Base-by-base conservation (phyloP, 805 yeast genomes). In the Ogataea polymorpha region DNA sequence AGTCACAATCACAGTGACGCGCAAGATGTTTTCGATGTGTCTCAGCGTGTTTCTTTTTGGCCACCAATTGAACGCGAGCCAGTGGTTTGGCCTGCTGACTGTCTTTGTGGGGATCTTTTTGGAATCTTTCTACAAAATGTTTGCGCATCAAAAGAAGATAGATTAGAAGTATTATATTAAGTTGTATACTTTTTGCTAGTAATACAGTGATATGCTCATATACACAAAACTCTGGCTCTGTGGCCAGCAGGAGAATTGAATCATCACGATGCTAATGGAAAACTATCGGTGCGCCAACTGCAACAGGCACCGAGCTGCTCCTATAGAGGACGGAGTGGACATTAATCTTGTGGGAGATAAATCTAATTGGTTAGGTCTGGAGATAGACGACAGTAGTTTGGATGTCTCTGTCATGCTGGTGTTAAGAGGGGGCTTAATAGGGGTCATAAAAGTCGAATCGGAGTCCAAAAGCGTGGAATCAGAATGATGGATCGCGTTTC, bases 21-120 rank as follows among this genome's bases (percentile, higher is more conserved):
- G 99, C 53, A 93, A 93, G 58, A 91, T 93, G 96, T 69, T 89
- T 35, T 88, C 97, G 28, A 91, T 93, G 98, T 72, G 89, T 24
- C 64, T 91, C 39, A 85, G 96, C 55, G 96, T 93, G 37, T 61
- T 87, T 3, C 66, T 91, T 48, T 91, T 88, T 64, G 91, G 93
- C n/a, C 97, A 93, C 59, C 58, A 61, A 5, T 72, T 93, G 49
- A 70, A 66, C 23, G 6, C 41, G 3, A 62, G 68, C 7, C 98
- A 93, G 65, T 85, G 96, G 89, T 26, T 66, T 0, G 98, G 98
- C 0, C 80, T 93, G 5, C 38, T 61, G 1, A 63, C 86, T 43
- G 99, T 93, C 2, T 90, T 91, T 65, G 77, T 79, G 4, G 97
- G 97, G 0, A 85, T 93, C 41, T 81, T 82, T 0, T 75, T 79